Base-by-base conservation (phyloP, 1,284 basidiomycete species). In the Moesziomyces antarcticus region DNA sequence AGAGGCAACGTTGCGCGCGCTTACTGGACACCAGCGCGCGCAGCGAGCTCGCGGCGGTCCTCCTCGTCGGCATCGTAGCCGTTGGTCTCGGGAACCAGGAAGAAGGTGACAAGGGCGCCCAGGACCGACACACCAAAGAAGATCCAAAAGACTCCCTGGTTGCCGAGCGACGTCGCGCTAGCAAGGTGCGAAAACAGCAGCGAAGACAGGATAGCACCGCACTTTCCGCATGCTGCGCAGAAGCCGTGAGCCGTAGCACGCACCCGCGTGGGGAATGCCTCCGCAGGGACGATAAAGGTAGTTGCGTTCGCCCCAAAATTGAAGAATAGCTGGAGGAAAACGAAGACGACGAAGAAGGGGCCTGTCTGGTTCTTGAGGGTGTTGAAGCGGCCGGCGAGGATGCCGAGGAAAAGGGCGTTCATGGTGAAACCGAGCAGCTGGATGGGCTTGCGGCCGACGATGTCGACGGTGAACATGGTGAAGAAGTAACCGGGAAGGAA, bases 231-330 rank as follows among this genome's bases (percentile, higher is more conserved):
- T n/a, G 85, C 85, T 33, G 85, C 85, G 40, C 84, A 86, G 55
- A 86, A 80, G 59, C 87, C 85, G 81, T 86, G 85, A 53, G 85
- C 84, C 43, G 86, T 86, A 22, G 86, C 85, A 64, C 87, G 85
- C 58, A 87, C 86, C 47, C 92, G 89, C 3, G 93, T 94, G 2
- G 93, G 92, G 90, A 93, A 94, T 27, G 87, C 89, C 84, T 94
- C 79, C 48, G 78, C 80, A 9, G 93, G 93, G 37, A 94, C 87
- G 74, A 93, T 82, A 78, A 88, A 94, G 3, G 92, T 94, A 0
- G 92, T 93, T 0, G 89, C 89, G 85, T 93, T 93, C 52, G 92
- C 90, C 0, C 92, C 92, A 21, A 69, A 80, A 72, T 84, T 85
- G 75, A 85, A 85, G 62, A 77, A 78, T 55, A 81, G 77, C 55